Conservation (phyloP, 768 basidiomycete species). For the Postia placenta region DNA sequence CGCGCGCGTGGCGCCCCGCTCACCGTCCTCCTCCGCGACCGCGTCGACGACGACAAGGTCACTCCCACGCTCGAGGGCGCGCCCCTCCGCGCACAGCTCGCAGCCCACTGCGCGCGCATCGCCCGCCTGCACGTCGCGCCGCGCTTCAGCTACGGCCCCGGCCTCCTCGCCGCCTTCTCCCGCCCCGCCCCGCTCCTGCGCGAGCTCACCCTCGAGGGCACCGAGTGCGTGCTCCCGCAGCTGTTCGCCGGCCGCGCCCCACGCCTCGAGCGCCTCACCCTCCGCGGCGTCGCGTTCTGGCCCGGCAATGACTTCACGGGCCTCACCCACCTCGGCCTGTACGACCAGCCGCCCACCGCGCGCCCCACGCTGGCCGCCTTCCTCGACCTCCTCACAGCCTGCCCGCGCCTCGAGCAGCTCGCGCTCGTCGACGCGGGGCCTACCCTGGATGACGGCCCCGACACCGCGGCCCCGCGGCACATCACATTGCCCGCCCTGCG, state of each 20-base stretch:
- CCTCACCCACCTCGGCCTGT: conserved; percentile 7
- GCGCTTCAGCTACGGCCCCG: neutral
- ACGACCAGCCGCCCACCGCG: neutral
- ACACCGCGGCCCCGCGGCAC: neutral
- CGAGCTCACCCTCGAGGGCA: neutral
- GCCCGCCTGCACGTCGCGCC: conserved; percentile 4
- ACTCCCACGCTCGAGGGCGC: neutral
- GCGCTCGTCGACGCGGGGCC: neutral
- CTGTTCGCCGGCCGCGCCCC: conserved; percentile 8
- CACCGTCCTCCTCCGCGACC: conserved; percentile 1
- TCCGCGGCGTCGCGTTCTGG: conserved; percentile 5
- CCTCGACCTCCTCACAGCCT: conserved; percentile 3
- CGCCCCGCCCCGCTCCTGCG: neutral
- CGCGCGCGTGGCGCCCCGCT: neutral
- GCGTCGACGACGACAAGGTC: neutral
- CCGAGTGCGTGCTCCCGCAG: conserved; percentile 4
- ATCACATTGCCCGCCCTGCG: neutral
- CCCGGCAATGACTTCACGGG: conserved; percentile 6
- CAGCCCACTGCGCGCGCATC: conserved; percentile 3
- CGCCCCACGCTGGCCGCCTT: neutral
- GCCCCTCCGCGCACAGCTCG: conserved; percentile 2
- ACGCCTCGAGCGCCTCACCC: conserved; percentile 5
- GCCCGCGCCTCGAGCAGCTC: conserved; percentile 5
- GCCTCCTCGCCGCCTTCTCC: conserved; percentile 5
- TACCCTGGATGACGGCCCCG: neutral